Conservation (phyloP, 2,329 filamentous ascomycete genomes). For the Aspergillus sp. region DNA sequence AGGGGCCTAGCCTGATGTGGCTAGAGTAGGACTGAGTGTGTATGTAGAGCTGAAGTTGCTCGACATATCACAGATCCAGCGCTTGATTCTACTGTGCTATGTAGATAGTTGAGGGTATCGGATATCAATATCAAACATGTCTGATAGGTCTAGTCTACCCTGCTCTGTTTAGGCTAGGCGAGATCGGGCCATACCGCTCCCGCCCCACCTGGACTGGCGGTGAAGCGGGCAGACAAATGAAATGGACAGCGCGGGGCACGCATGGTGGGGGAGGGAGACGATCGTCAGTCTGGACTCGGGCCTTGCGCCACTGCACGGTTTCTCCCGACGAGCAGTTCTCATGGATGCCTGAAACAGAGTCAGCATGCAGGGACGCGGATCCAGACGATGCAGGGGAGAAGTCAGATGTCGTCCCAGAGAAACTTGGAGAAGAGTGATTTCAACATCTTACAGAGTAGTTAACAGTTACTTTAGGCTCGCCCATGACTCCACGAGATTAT, state of each 20-base stretch:
- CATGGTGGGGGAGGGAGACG: background rate
- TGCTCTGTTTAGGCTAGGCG: background rate
- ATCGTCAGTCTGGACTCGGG: background rate
- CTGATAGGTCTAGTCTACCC: too few species aligned
- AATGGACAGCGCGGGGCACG: background rate
- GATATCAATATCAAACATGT: too few species aligned
- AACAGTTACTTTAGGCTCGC: too few species aligned
- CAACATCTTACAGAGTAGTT: too few species aligned
- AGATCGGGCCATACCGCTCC: background rate
- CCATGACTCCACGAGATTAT: too few species aligned
- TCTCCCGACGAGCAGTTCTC: background rate
- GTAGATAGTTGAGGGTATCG: too few species aligned
- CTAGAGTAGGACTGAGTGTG: too few species aligned
- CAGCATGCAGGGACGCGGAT: background rate
- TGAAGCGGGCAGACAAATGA: background rate
- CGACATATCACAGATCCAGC: too few species aligned
- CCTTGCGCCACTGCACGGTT: background rate
- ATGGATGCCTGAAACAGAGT: background rate
- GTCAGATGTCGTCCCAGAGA: background rate
- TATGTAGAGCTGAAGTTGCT: too few species aligned
- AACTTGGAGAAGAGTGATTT: too few species aligned
- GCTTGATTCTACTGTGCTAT: too few species aligned
- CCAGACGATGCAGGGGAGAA: background rate
- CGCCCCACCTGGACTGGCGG: constrained; percentile 3
- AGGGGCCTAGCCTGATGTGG: too few species aligned